Percentiles rank a stretch among this genome's conserved stretches.
phyloP scores from a whole-genome alignment of 106 monocot species.

The Dioscorea dumetorum region DNA sequence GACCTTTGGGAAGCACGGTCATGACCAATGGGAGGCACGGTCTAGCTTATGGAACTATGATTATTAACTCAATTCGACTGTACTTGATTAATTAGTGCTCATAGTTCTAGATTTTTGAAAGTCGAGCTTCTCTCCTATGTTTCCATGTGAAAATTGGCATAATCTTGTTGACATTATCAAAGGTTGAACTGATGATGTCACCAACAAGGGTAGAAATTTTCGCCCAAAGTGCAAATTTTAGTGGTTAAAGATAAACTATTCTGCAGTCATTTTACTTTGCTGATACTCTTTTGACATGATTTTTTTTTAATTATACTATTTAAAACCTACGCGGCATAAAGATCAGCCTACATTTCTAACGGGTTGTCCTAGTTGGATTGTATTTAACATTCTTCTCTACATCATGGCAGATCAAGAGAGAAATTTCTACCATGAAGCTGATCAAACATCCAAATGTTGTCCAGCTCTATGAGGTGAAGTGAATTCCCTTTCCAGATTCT shows the following conservation, averaged over 20 bases:
- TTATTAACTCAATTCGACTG: too few species aligned
- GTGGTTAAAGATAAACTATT: neutral
- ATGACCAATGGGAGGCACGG: too few species aligned
- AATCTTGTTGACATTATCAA: too few species aligned
- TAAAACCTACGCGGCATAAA: neutral
- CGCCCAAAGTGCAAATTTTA: too few species aligned
- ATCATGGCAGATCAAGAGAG: constrained; percentile 57
- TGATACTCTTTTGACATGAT: neutral
- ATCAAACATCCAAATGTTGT: constrained; percentile 82
- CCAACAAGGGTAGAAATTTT: too few species aligned
- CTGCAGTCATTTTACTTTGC: neutral
- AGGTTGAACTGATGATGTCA: too few species aligned
- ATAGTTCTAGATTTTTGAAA: too few species aligned
- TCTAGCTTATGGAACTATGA: too few species aligned
- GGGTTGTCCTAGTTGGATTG: neutral
- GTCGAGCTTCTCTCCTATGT: too few species aligned
- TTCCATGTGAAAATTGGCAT: too few species aligned
- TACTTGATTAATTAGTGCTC: too few species aligned
- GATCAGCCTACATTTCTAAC: neutral
- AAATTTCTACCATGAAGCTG: constrained; percentile 81
- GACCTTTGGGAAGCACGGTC: too few species aligned
- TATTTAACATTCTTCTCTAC: neutral
- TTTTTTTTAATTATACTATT: neutral
- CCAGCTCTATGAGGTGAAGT: constrained; percentile 51
- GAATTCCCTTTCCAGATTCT: neutral